phyloP scores from a whole-genome alignment of 257 asterid genomes.

The Salvia miltiorrhiza region DNA sequence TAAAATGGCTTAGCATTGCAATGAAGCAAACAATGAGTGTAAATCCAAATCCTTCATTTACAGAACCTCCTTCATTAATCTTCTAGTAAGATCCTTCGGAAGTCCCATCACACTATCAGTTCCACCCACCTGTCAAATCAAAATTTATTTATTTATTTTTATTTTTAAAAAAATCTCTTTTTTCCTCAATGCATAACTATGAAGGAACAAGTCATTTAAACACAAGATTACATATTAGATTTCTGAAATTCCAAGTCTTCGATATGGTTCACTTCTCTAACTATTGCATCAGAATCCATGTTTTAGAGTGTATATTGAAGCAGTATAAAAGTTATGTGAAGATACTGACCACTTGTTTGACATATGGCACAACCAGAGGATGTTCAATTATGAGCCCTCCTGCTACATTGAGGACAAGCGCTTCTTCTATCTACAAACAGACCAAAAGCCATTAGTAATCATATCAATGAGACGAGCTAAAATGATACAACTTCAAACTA shows the following conservation, averaged over 20 bases:
- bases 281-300: not conserved
- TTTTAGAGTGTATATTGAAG: not conserved
- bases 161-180: not conserved
- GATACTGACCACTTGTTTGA: conserved; percentile 74
- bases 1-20: not conserved
- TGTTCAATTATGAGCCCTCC: conserved; percentile 94
- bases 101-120: conserved; percentile 98
- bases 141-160: not conserved
- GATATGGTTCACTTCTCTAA: not conserved
- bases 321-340: not conserved
- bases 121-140: conserved; percentile 57
- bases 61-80: conserved; percentile 69
- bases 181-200: not conserved
- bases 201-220: not conserved
- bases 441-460: conserved; percentile 1
- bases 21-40: not conserved
- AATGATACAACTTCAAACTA: not conserved
- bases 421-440: conserved; percentile 68
- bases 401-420: conserved; percentile 77
- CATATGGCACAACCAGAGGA: conserved; percentile 71
- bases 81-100: conserved; percentile 63
- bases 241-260: not conserved
- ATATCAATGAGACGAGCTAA: not conserved
- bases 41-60: conserved; percentile 18
- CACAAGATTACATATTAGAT: not conserved